Evolutionary conservation across 345 rosid species (phyloP).

Genomic region (Hibiscus tridactylites): DNA sequence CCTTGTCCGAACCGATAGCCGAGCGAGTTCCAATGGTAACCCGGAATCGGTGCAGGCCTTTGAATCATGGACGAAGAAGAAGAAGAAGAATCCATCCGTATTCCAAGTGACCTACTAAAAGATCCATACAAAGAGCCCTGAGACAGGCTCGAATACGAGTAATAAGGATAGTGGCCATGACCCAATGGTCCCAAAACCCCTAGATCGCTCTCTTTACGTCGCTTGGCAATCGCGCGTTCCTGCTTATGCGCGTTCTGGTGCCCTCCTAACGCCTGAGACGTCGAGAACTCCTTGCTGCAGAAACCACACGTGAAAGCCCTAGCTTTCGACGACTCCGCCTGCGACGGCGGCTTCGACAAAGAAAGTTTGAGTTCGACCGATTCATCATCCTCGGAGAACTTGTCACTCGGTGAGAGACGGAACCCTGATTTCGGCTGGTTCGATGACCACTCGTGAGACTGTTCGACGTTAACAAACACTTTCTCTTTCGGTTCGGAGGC

Average conservation of each 20-base stretch:
- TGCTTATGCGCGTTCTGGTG: constrained; percentile 48
- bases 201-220: constrained; percentile 19
- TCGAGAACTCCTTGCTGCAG: constrained; percentile 35
- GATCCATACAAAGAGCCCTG: constrained; percentile 14
- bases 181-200: constrained; percentile 2
- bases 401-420: constrained; percentile 12
- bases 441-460: neutral
- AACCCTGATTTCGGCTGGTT: neutral
- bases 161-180: constrained; percentile 8
- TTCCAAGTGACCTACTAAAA: constrained; percentile 13
- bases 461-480: neutral
- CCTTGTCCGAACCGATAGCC: constrained; percentile 12
- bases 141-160: constrained; percentile 7
- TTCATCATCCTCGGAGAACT: constrained; percentile 15
- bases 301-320: constrained; percentile 33
- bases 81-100: neutral
- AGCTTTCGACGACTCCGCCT: neutral
- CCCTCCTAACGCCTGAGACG: constrained; percentile 41
- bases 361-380: constrained; percentile 25
- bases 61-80: neutral
- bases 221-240: constrained; percentile 32
- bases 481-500: constrained; percentile 11
- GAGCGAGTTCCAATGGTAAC: constrained; percentile 15
- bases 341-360: neutral
- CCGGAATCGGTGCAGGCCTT: neutral